Conservation (phyloP, 176 grass and related monocot genomes). For the Triticum dicoccoides region DNA sequence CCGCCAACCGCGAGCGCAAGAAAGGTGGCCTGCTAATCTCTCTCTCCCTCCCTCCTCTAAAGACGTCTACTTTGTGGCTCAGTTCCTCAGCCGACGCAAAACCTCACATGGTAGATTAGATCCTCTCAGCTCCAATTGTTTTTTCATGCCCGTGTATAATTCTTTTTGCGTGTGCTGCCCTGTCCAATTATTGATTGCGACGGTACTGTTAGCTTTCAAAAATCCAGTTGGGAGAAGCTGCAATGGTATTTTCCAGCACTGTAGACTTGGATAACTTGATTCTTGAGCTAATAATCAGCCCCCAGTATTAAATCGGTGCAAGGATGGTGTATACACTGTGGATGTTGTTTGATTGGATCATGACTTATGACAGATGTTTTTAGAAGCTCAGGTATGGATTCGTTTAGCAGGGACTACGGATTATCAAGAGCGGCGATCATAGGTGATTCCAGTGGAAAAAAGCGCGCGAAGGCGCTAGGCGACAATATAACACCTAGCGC, state of each 20-base stretch:
- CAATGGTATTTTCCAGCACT: conserved; percentile 18
- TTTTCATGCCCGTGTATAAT: background rate
- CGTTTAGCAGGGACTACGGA: background rate
- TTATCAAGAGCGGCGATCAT: background rate
- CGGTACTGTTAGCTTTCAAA: background rate
- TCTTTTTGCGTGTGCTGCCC: background rate
- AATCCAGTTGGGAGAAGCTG: background rate
- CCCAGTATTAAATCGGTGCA: background rate
- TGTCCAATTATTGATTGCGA: background rate
- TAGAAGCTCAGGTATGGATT: background rate
- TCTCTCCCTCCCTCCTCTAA: background rate
- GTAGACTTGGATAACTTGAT: background rate
- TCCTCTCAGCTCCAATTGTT: background rate
- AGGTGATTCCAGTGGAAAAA: background rate
- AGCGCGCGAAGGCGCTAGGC: background rate
- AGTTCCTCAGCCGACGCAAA: background rate
- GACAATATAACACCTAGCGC: background rate
- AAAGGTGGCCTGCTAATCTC: conserved; percentile 54
- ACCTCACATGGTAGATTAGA: background rate
- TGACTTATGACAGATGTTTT: background rate
- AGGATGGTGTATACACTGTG: background rate
- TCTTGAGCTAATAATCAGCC: conserved; percentile 1
- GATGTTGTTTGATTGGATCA: conserved; percentile 19
- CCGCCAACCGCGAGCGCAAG: conserved; percentile 92
- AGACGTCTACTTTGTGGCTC: background rate